phyloP scores from a whole-genome alignment of 1,284 basidiomycete species.

The Malassezia equina region DNA sequence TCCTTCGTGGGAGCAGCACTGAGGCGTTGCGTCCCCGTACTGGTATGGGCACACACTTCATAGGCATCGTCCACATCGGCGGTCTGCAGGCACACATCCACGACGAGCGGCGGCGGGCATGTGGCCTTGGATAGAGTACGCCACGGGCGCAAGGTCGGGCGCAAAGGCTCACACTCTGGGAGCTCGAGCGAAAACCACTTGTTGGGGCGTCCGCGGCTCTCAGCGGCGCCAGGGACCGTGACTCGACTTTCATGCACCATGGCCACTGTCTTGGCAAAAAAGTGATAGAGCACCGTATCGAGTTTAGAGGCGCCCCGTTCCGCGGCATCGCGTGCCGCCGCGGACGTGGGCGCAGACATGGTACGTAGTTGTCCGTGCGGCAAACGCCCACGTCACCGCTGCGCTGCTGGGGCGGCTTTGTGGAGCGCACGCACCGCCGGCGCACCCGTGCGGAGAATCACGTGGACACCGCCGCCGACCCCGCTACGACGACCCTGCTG shows the following conservation, averaged over 20 bases:
- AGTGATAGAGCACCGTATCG: constrained; percentile 16
- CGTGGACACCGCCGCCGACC: not conserved
- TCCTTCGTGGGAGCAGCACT: not conserved
- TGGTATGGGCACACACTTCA: constrained; percentile 2
- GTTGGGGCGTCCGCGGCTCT: not conserved
- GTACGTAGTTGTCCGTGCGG: not conserved
- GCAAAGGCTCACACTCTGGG: not conserved
- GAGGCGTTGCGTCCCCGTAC: not conserved
- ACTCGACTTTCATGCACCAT: constrained; percentile 11
- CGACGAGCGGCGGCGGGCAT: not conserved
- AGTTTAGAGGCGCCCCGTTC: constrained; percentile 6
- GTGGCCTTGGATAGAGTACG: constrained; percentile 1
- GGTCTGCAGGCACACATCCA: constrained; percentile 8
- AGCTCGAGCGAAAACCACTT: constrained; percentile 18
- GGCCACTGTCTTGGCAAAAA: constrained; percentile 16
- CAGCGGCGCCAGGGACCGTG: not conserved
- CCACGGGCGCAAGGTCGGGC: constrained; percentile 10
- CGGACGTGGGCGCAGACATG: not conserved
- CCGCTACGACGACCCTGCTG: not conserved
- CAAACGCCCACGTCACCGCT: not conserved
- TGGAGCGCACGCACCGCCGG: not conserved
- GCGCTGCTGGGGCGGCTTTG: not conserved
- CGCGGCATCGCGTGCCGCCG: constrained; percentile 3
- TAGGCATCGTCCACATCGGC: not conserved
- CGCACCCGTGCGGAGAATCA: not conserved